Evolutionary conservation across 768 basidiomycete species (phyloP).

Genomic region (Gymnopilus dilepis): DNA sequence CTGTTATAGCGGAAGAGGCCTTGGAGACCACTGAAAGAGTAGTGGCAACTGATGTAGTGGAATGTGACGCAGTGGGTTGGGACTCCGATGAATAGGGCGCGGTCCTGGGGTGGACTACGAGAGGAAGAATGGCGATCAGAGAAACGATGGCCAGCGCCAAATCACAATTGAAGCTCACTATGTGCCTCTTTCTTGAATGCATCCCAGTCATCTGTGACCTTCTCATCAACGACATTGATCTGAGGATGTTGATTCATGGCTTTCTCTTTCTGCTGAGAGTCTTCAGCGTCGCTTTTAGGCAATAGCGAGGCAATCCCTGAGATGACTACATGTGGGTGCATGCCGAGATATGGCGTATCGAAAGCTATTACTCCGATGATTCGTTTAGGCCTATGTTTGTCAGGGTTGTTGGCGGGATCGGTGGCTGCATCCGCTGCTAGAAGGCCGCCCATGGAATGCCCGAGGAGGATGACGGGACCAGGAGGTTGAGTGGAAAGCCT

Average conservation of each 20-base stretch:
- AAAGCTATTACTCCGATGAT: constrained; percentile 62
- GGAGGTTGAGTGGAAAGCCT: constrained; percentile 61
- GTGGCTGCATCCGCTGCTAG: constrained; percentile 62
- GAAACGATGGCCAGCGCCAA: constrained; percentile 15
- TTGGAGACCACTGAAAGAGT: constrained; percentile 2
- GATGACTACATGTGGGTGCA: constrained; percentile 67
- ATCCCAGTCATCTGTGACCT: constrained; percentile 57
- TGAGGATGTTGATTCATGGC: constrained; percentile 50
- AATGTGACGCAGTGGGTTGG: not conserved
- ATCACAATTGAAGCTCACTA: constrained; percentile 24
- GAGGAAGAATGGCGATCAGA: not conserved
- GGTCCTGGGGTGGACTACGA: constrained; percentile 12
- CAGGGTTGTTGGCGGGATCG: constrained; percentile 41
- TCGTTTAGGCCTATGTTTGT: constrained; percentile 38
- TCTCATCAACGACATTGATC: constrained; percentile 48
- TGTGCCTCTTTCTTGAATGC: constrained; percentile 41
- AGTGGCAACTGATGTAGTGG: constrained; percentile 15
- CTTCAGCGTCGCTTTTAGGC: constrained; percentile 40
- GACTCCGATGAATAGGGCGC: constrained; percentile 16
- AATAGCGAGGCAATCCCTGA: constrained; percentile 60
- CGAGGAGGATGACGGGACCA: constrained; percentile 59
- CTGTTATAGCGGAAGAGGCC: constrained; percentile 8
- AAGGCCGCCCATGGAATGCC: constrained; percentile 68
- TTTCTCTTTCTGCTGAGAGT: constrained; percentile 23
- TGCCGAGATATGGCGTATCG: constrained; percentile 63